Conservation (phyloP, 805 yeast genomes). For the Metschnikowia sp. region DNA sequence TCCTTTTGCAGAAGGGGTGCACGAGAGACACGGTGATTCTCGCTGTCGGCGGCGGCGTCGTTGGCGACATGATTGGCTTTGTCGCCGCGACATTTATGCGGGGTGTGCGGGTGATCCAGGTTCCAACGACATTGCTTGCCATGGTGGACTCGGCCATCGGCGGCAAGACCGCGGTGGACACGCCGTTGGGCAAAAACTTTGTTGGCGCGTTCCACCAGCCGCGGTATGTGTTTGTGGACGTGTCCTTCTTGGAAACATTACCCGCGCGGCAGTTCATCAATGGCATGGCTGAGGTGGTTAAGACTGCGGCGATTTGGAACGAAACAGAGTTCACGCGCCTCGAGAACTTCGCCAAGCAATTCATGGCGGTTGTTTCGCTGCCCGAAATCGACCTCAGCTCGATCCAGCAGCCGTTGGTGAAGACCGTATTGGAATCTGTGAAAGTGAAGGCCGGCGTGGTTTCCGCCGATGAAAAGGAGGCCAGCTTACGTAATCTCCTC, state of each 20-base stretch:
- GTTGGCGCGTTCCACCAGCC: constrained; percentile 99
- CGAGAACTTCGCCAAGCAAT: constrained; percentile 68
- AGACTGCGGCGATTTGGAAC: constrained; percentile 98
- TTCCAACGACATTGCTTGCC: constrained; percentile 89
- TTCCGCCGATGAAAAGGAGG: constrained; percentile 89
- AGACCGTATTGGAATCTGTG: constrained; percentile 81
- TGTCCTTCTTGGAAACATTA: constrained; percentile 78
- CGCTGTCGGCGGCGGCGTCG: constrained; percentile 97
- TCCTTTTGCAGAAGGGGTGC: constrained; percentile 74
- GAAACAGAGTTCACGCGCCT: constrained; percentile 82
- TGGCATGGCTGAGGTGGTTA: constrained; percentile 97
- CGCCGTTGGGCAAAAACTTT: constrained; percentile 92
- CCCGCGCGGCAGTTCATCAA: constrained; percentile 94
- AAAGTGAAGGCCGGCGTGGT: constrained; percentile 93
- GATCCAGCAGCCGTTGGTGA: constrained; percentile 70
- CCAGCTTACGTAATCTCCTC: constrained; percentile 84
- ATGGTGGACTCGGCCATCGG: constrained; percentile 99
- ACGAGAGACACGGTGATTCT: constrained; percentile 93
- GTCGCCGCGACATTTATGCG: constrained; percentile 99
- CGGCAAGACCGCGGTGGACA: constrained; percentile 97
- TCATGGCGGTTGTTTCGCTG: constrained; percentile 59
- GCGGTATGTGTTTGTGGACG: constrained; percentile 78
- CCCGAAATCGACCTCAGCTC: constrained; percentile 50
- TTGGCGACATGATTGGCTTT: constrained; percentile 98
- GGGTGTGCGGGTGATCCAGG: constrained; percentile 89